Base-by-base conservation (phyloP, 805 yeast species). In the Monosporozyma unispora region DNA sequence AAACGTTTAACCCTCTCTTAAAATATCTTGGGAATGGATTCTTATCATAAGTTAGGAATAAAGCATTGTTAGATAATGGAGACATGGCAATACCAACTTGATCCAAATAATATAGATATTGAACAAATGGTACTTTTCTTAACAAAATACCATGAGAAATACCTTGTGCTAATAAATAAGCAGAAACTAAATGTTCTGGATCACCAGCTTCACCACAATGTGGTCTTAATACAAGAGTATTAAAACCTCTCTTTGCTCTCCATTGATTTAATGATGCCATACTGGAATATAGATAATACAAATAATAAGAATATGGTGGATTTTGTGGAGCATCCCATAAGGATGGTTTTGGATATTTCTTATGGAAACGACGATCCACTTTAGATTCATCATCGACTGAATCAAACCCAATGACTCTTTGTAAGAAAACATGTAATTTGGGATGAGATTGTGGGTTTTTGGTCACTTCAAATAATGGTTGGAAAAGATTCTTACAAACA, bases 141-240 rank as follows among this genome's bases (percentile, higher is more conserved):
- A 93, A 73, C 52, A 91, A 68, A 49, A 93, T 95, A 50, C 99
- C 99, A 66, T 93, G 99, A 11, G 95, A 87, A 52, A 93, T 93
- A 47, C 95, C 87, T 61, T 91, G 95, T 1, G 97, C 82, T 1
- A 93, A 80, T 60, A 93, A 69, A 60, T 85, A 93, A 1, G 99
- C 90, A 46, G 90, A 78, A 43, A 90, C 87, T 62, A 95, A 74
- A 71, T 93, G 99, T 62, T 93, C 98, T 1, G 98, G 97, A 63
- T 93, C 99, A 52, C 99, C 99, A n/a, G 99, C 99, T 69, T 93
- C 99, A 54, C 99, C 99, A 58, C 96, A 87, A 67, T 93, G 99
- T 3, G 99, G 99, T 60, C 99, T 79, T 59, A 93, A 72, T n/a
- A 88, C 95, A 68, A 93, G 83, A 0, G 97, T 90, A 65, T 86